Conservation (phyloP, 768 basidiomycete species). For the Tylopilus plumbeoviolaceoides region DNA sequence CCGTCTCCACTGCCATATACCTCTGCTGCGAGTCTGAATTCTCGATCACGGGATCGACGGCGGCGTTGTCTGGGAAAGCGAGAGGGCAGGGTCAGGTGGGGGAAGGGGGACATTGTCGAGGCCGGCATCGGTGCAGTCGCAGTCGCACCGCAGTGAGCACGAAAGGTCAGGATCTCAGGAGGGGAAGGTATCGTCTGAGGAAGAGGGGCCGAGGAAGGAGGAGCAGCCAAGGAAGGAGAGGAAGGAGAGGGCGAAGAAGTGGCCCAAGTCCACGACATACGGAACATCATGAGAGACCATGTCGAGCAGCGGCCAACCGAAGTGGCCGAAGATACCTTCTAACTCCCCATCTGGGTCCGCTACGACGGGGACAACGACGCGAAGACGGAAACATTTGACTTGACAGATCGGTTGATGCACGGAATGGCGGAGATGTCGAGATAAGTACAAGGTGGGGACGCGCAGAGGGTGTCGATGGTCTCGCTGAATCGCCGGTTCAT, state of each 20-base stretch:
- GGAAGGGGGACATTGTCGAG: conserved; percentile 42
- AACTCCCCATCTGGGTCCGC: not conserved
- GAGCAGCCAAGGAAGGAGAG: conserved; percentile 27
- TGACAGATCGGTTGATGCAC: conserved; percentile 78
- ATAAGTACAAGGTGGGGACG: conserved; percentile 34
- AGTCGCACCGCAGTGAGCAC: conserved; percentile 20
- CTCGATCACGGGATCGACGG: conserved; percentile 74
- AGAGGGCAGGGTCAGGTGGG: conserved; percentile 7
- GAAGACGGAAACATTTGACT: conserved; percentile 52
- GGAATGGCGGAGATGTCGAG: conserved; percentile 55
- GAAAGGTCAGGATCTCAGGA: conserved; percentile 19
- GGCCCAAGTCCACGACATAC: conserved; percentile 45
- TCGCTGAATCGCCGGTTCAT: conserved; percentile 55
- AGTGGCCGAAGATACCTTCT: conserved; percentile 1
- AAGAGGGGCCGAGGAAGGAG: not conserved
- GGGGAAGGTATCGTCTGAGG: not conserved
- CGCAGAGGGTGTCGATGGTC: conserved; percentile 28
- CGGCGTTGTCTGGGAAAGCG: conserved; percentile 46
- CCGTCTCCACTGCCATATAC: too few relatives aligned
- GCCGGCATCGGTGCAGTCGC: conserved; percentile 45
- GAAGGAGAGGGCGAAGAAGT: conserved; percentile 22
- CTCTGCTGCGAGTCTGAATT: conserved; percentile 75
- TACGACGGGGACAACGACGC: conserved; percentile 1
- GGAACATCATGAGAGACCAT: conserved; percentile 84
- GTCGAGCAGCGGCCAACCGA: conserved; percentile 44